These are phyloP conservation scores for Echria macrotheca DNA, from an alignment of 495 filamentous ascomycete genomes.

Conservation along the genomic window DNA sequence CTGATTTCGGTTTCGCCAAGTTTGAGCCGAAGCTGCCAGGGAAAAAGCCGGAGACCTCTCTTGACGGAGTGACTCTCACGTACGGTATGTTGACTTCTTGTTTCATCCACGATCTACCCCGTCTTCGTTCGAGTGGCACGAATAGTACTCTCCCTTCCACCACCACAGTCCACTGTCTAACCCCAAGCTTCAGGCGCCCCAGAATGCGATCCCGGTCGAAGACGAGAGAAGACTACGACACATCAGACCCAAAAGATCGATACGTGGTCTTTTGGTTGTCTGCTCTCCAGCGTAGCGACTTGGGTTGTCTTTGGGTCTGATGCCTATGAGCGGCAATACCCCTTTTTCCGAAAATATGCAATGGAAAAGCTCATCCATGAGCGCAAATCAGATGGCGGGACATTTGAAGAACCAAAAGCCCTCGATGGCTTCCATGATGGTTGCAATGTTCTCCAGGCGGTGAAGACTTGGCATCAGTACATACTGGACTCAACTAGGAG, in stretches of 20 bases:
- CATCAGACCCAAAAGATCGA: slow-evolving; percentile 31
- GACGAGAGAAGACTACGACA: slow-evolving; percentile 7
- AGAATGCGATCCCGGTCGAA: slow-evolving; percentile 13
- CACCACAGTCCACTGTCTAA: too few relatives aligned
- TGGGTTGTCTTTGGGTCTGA: slow-evolving; percentile 33
- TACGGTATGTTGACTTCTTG: slow-evolving; percentile 24
- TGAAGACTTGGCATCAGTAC: slow-evolving; percentile 23
- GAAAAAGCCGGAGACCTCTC: slow-evolving; percentile 7
- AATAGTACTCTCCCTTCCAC: too few relatives aligned
- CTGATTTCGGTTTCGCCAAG: slow-evolving; percentile 36
- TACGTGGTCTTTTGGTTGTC: slow-evolving; percentile 41
- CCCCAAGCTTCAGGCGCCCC: slow-evolving; percentile 4
- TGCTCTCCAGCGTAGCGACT: slow-evolving; percentile 37
- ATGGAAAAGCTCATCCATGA: slow-evolving; percentile 13
- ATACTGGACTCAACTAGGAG: slow-evolving; percentile 7
- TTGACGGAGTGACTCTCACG: slow-evolving; percentile 31
- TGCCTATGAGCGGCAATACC: slow-evolving; percentile 11
- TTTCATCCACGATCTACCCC: not conserved
- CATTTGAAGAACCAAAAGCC: not conserved
- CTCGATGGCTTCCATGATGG: slow-evolving; percentile 29
- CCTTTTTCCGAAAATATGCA: slow-evolving; percentile 8
- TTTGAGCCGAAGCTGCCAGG: slow-evolving; percentile 21
- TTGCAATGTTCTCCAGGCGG: slow-evolving; percentile 12
- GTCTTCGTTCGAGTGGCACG: too few relatives aligned
- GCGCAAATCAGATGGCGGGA: slow-evolving; percentile 10